These are phyloP conservation scores for Sporopachydermia quercuum DNA, from an alignment of 805 yeast species.

Conservation along the genomic window DNA sequence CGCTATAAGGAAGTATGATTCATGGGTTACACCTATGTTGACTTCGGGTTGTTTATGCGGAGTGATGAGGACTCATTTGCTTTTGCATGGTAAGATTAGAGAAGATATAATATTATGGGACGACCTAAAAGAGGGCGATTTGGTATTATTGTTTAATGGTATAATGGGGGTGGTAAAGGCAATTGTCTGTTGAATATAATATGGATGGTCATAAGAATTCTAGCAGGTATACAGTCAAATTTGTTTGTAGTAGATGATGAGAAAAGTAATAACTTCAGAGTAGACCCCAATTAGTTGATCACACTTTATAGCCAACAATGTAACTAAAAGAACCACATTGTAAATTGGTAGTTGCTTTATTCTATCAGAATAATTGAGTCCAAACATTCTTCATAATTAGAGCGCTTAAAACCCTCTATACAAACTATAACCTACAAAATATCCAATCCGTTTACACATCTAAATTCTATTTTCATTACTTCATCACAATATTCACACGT, in stretches of 20 bases:
- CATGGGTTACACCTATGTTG: conserved; percentile 75
- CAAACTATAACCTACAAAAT: too few relatives aligned
- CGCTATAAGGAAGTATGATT: conserved; percentile 40
- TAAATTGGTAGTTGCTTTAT: too few relatives aligned
- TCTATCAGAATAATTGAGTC: too few relatives aligned
- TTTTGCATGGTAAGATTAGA: conserved; percentile 34
- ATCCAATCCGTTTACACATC: too few relatives aligned
- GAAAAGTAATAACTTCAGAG: conserved; percentile 6
- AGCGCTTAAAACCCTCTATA: too few relatives aligned
- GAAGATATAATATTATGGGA: conserved; percentile 35
- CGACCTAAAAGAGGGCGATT: conserved; percentile 49
- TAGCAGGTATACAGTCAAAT: conserved; percentile 9
- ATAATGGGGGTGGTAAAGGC: conserved; percentile 68
- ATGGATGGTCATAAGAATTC: conserved; percentile 8
- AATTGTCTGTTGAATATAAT: conserved; percentile 19
- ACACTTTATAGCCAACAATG: too few relatives aligned
- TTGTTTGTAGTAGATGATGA: conserved; percentile 7
- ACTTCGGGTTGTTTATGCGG: conserved; percentile 78
- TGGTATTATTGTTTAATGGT: conserved; percentile 64
- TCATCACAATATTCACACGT: too few relatives aligned
- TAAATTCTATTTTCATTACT: too few relatives aligned
- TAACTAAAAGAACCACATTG: too few relatives aligned
- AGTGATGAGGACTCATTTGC: conserved; percentile 51
- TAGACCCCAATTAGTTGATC: conserved; percentile 3
- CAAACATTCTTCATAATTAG: too few relatives aligned